Percentiles rank a stretch among this genome's conserved stretches.
Conservation (phyloP, 129 eudicot genomes). For the Lactuca saligna region DNA sequence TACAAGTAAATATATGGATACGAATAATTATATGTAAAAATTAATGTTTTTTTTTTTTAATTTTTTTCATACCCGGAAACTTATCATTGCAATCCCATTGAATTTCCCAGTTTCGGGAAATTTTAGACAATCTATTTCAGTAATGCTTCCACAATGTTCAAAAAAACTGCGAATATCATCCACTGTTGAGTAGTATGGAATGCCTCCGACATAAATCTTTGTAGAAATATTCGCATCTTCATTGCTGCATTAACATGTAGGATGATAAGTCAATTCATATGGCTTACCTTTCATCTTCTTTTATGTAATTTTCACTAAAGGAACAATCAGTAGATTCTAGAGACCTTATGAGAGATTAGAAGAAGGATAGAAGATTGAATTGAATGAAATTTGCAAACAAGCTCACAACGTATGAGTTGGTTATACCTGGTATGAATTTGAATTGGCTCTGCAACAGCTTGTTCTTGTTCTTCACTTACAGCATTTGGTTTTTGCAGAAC, state of each 20-base stretch:
- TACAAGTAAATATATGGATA: background rate
- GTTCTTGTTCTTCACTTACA: conserved; percentile 21
- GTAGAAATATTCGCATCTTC: conserved; percentile 40
- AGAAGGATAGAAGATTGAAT: background rate
- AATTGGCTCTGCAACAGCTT: conserved; percentile 26
- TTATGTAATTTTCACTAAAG: too few species aligned
- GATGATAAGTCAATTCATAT: background rate
- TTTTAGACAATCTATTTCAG: conserved; percentile 73
- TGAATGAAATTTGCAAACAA: conserved; percentile 7
- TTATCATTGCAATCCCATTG: conserved; percentile 92
- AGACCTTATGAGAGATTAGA: background rate
- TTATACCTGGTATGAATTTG: conserved; percentile 42
- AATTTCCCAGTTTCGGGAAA: conserved; percentile 95
- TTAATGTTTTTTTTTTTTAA: background rate
- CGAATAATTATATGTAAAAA: background rate
- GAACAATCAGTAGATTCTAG: background rate
- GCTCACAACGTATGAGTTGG: background rate
- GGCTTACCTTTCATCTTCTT: conserved; percentile 12
- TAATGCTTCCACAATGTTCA: conserved; percentile 92
- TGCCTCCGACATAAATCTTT: conserved; percentile 94
- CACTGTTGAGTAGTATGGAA: conserved; percentile 90
- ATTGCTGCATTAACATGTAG: conserved; percentile 44
- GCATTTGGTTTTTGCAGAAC: conserved; percentile 27
- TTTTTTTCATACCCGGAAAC: conserved; percentile 70
- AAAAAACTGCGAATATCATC: conserved; percentile 92